Evolutionary conservation across 805 yeast species (phyloP).

Genomic region (Jamesozyma piceae): DNA sequence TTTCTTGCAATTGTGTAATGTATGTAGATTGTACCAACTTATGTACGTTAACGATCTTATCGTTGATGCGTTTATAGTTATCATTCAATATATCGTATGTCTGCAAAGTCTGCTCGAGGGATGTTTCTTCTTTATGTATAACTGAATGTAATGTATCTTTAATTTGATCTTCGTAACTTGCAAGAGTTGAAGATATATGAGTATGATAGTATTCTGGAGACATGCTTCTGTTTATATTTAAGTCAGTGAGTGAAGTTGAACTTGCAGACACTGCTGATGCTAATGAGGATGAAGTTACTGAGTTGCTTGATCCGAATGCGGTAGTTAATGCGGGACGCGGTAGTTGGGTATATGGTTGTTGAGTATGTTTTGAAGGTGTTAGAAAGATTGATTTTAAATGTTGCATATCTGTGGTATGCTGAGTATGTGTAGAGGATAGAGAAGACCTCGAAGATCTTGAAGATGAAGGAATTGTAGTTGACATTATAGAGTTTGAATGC

Average conservation of each 20-base stretch:
- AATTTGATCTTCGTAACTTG: conserved; percentile 17
- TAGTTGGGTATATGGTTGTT: no score
- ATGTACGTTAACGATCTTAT: conserved; percentile 15
- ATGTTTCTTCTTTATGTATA: conserved; percentile 21
- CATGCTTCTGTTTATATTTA: background rate
- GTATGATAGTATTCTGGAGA: background rate
- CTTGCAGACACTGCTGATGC: background rate
- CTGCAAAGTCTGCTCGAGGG: conserved; percentile 18
- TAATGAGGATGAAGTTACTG: background rate
- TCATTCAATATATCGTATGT: conserved; percentile 18
- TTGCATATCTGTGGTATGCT: background rate
- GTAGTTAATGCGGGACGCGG: no score
- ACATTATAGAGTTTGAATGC: background rate
- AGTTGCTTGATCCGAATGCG: background rate
- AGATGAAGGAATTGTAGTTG: background rate
- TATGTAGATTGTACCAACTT: conserved; percentile 22
- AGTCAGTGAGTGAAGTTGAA: background rate
- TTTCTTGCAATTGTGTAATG: conserved; percentile 21
- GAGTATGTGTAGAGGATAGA: background rate
- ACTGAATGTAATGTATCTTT: conserved; percentile 14
- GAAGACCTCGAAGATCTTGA: background rate
- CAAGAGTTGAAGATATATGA: conserved; percentile 7
- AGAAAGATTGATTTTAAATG: background rate
- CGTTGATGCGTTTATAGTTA: conserved; percentile 24
- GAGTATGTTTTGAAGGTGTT: background rate